Evolutionary conservation across 768 basidiomycete genomes (phyloP).

Genomic region (Tremella mesenterica): DNA sequence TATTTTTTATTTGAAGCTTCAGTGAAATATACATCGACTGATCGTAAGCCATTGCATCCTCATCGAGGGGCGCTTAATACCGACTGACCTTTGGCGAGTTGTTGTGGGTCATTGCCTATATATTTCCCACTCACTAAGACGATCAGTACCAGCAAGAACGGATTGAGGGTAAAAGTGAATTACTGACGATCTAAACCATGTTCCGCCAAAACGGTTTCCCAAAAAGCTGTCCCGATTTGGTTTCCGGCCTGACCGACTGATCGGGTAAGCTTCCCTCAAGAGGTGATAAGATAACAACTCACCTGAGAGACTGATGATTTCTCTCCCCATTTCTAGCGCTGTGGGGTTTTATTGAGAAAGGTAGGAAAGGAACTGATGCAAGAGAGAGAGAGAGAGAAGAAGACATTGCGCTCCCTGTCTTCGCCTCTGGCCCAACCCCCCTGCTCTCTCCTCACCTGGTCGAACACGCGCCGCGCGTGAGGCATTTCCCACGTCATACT

Average conservation of each 20-base stretch:
- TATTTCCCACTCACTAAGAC: slow-evolving; percentile 48
- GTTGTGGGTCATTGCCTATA: slow-evolving; percentile 62
- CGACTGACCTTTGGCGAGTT: slow-evolving; percentile 59
- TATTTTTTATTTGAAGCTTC: slow-evolving; percentile 64
- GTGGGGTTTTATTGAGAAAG: neutral
- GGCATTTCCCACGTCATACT: too few relatives aligned
- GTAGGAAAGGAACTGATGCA: neutral
- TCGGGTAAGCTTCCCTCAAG: neutral
- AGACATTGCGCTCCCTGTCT: neutral
- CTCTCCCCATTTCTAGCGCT: slow-evolving; percentile 29
- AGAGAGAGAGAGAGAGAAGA: neutral
- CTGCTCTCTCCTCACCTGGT: neutral
- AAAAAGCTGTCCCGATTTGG: slow-evolving; percentile 54
- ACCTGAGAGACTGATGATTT: slow-evolving; percentile 41
- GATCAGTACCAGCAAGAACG: neutral
- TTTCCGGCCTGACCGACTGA: slow-evolving; percentile 37
- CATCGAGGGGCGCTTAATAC: neutral
- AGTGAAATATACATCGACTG: slow-evolving; percentile 68
- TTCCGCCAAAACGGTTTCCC: slow-evolving; percentile 69
- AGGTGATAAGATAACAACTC: slow-evolving; percentile 1
- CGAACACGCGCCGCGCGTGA: neutral
- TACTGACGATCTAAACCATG: slow-evolving; percentile 32
- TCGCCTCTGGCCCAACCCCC: neutral
- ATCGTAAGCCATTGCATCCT: neutral
- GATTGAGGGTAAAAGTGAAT: slow-evolving; percentile 1